Evolutionary conservation across 176 grass and related monocot species (phyloP).

Genomic region (Pontederia paniculata): DNA sequence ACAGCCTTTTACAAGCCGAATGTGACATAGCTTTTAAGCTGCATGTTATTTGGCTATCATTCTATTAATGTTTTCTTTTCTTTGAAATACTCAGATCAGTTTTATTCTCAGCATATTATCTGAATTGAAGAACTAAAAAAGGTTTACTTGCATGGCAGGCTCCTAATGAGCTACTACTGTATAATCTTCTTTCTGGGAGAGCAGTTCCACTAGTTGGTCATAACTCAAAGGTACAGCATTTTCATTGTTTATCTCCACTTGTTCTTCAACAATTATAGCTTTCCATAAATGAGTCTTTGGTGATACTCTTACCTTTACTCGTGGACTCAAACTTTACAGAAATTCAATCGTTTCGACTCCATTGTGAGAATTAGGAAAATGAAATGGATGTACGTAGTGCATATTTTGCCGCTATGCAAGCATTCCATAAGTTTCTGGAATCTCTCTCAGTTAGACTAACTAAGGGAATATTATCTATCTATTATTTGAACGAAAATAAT

Average conservation of each 20-base stretch:
- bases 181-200: conserved; percentile 95
- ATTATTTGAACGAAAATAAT: too few relatives aligned
- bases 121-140: neutral
- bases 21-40: neutral
- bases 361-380: too few relatives aligned
- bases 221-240: conserved; percentile 50
- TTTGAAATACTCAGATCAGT: neutral
- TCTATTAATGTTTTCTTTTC: too few relatives aligned
- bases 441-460: too few relatives aligned
- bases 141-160: conserved; percentile 29
- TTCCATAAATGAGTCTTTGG: neutral
- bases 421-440: too few relatives aligned
- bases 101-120: neutral
- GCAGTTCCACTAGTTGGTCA: conserved; percentile 92
- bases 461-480: too few relatives aligned
- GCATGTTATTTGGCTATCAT: neutral
- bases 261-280: neutral
- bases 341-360: too few relatives aligned
- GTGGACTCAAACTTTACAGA: neutral
- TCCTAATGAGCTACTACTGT: conserved; percentile 92
- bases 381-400: too few relatives aligned
- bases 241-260: neutral
- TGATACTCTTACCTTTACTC: neutral
- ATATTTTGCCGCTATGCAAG: too few relatives aligned
- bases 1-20: conserved; percentile 6